These are phyloP conservation scores for Suillus decipiens DNA, from an alignment of 768 basidiomycete species.

Conservation along the genomic window DNA sequence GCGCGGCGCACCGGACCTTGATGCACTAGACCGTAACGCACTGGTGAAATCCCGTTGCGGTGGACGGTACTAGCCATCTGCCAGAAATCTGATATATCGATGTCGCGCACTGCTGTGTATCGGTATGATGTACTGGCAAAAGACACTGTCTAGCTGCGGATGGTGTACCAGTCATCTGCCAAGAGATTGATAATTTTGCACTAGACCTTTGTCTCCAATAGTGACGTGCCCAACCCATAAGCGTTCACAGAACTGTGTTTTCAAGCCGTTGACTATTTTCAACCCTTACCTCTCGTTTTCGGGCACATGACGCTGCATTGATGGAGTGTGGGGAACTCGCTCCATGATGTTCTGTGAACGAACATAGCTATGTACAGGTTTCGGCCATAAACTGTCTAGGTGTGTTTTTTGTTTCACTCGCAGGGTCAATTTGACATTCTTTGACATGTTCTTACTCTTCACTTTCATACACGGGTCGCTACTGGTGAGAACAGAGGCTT, in stretches of 20 bases:
- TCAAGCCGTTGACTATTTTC: neutral
- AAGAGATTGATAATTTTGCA: neutral
- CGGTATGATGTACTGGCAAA: neutral
- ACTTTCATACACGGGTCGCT: neutral
- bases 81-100: neutral
- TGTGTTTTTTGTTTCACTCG: conserved; percentile 2
- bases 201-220: neutral
- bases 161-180: neutral
- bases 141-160: neutral
- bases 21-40: neutral
- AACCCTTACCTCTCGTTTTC: neutral
- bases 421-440: neutral
- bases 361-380: neutral
- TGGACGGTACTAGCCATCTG: neutral
- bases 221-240: neutral
- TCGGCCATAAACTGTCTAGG: neutral
- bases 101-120: neutral
- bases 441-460: neutral
- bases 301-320: neutral
- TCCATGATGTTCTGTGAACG: conserved; percentile 1
- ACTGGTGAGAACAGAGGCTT: conserved; percentile 1
- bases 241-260: neutral
- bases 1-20: neutral
- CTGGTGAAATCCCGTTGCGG: neutral
- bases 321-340: neutral